Percentiles rank a stretch among this genome's conserved stretches.
Conservation (phyloP, 495 filamentous ascomycete species). For the Lineolata rhizophorae region DNA sequence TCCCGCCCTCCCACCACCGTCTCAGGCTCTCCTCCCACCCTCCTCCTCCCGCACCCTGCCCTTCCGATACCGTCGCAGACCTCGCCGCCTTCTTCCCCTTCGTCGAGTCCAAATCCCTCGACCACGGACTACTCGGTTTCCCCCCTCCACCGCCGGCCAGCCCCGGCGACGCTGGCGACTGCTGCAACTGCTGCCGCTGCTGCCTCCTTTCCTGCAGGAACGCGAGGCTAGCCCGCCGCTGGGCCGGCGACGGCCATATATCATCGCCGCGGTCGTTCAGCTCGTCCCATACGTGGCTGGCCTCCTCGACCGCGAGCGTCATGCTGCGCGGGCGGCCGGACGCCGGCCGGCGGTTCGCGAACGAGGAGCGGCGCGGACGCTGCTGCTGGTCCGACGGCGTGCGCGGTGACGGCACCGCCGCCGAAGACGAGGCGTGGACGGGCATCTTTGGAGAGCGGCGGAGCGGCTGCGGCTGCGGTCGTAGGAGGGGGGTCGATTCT, state of each 20-base stretch:
- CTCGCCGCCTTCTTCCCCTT: neutral
- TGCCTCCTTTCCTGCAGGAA: neutral
- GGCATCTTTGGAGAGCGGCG: neutral
- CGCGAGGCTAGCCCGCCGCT: neutral
- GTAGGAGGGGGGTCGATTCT: neutral
- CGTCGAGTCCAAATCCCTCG: neutral
- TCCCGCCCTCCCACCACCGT: too few species aligned
- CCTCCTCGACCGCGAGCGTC: conserved; percentile 9
- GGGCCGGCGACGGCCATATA: neutral
- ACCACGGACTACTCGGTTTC: too few species aligned
- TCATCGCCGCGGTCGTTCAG: conserved; percentile 12
- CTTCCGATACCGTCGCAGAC: neutral
- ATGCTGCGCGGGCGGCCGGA: conserved; percentile 8
- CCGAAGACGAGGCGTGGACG: neutral
- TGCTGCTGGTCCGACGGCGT: too few species aligned
- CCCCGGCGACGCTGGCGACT: neutral
- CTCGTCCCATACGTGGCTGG: conserved; percentile 19
- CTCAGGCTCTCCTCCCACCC: too few species aligned
- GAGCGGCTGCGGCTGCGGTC: neutral
- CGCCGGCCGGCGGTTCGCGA: conserved; percentile 4
- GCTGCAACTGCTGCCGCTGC: neutral
- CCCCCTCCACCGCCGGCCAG: too few species aligned
- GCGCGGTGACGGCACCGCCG: neutral
- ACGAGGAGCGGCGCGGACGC: conserved; percentile 4
- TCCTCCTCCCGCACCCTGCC: too few species aligned